Evolutionary conservation across 139 green algal species (phyloP), one percentile per base, ranked within the genome.

Genomic region (Chlorella sp.): DNA sequence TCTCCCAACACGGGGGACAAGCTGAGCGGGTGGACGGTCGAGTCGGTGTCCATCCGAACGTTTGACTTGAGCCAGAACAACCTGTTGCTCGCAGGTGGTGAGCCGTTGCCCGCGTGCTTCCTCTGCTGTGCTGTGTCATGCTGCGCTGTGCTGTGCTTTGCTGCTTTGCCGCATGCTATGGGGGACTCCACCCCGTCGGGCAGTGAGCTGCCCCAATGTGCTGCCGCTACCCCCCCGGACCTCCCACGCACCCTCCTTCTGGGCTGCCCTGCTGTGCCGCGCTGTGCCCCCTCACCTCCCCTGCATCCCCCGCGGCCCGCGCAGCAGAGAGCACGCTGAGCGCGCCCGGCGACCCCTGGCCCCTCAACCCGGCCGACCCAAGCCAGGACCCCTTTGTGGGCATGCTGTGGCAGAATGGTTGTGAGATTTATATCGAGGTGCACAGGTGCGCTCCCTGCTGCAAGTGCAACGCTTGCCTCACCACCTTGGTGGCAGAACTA

Each of bases 11-110:
- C 79, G 0, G 81, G 81, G 28, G 88, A 91, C 64, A 30, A 88
- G 60, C 84, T 91, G 28, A 91, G 88, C 64, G 88, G 88, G 4
- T 91, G 88, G 88, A 66, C 15, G 19, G 36, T 91, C 12, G 21
- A 48, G 42, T 53, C 21, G 12, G 71, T 89, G 32, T 28, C n/a
- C 30, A 83, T 89, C 28, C 32, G 26, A 15, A 71, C 42, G 7
- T 48, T 89, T 19, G 66, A 82, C 85, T 48, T 82, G 71, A 22
- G 30, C 28, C 11, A 60, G 42, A 18, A 75, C 71, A 34, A 83
- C 34, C 85, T 89, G 4, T 21, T 83, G 2, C 30, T 36, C 26
- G 21, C 40, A 89, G 85, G 85, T 83, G 85, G 32, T 42, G 61
- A 48, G 40, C 39, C 36, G 14, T 0, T 1, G 32, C 5, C 26